Conservation (phyloP, 1,139 yeast genomes). For the Scheffersomyces titani region DNA sequence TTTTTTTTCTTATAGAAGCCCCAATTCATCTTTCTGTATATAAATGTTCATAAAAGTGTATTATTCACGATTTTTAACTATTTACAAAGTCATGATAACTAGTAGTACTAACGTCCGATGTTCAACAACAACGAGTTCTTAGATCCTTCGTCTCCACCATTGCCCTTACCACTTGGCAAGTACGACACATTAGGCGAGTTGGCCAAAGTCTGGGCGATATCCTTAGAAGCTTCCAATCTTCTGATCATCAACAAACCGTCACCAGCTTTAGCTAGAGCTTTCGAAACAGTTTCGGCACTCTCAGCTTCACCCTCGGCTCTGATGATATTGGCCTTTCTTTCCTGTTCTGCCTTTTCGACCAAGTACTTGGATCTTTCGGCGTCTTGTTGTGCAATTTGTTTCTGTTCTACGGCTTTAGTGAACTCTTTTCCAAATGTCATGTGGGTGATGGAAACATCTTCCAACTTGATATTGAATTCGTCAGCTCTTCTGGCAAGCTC, state of each 20-base stretch:
- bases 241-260: constrained; percentile 93
- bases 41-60: background rate
- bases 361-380: constrained; percentile 95
- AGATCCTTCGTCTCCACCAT: constrained; percentile 28
- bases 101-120: constrained; percentile 31
- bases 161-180: constrained; percentile 62
- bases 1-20: constrained; percentile 2
- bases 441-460: constrained; percentile 97
- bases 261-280: constrained; percentile 92
- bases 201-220: constrained; percentile 87
- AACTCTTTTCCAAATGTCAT: constrained; percentile 97
- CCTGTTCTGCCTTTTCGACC: constrained; percentile 97
- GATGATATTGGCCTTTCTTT: constrained; percentile 89
- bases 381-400: constrained; percentile 99
- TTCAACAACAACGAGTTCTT: constrained; percentile 43
- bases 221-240: constrained; percentile 95
- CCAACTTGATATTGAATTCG: constrained; percentile 88
- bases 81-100: background rate
- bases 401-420: constrained; percentile 98
- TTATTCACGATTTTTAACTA: background rate
- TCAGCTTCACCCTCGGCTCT: constrained; percentile 99
- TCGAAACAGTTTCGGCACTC: constrained; percentile 93
- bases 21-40: background rate
- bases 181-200: constrained; percentile 87
- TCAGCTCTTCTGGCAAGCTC: constrained; percentile 82